phyloP scores from a whole-genome alignment of 805 yeast genomes.

The Candida silvatica region DNA sequence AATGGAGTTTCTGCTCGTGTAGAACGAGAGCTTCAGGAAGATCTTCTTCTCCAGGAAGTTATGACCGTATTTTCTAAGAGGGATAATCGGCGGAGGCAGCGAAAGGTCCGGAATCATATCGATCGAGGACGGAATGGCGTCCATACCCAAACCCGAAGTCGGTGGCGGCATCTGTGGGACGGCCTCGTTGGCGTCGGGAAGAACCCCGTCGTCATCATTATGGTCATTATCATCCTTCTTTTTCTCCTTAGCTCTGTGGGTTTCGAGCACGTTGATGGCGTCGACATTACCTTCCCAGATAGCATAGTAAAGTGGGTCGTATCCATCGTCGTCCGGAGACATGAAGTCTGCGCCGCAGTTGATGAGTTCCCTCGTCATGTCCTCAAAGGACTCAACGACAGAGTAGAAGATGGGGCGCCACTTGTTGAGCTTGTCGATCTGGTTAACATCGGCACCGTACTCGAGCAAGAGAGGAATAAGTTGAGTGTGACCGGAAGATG shows the following conservation, averaged over 20 bases:
- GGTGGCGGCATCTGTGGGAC: not conserved
- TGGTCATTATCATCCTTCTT: not conserved
- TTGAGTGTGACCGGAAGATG: conserved; percentile 70
- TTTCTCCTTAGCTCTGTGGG: conserved; percentile 3
- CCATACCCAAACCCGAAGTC: not conserved
- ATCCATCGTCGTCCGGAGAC: conserved; percentile 70
- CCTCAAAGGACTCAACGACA: conserved; percentile 72
- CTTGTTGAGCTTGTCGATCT: conserved; percentile 73
- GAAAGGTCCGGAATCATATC: conserved; percentile 86
- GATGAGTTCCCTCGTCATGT: conserved; percentile 63
- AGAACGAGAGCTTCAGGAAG: conserved; percentile 68
- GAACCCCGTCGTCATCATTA: not conserved
- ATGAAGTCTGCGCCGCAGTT: conserved; percentile 63
- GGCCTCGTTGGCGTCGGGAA: not conserved
- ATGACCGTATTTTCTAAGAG: conserved; percentile 90
- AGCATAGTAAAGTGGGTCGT: conserved; percentile 78
- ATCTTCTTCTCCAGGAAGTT: conserved; percentile 88
- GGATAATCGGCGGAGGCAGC: conserved; percentile 94
- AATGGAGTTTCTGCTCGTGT: conserved; percentile 36
- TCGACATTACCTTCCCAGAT: conserved; percentile 89
- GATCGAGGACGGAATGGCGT: conserved; percentile 13
- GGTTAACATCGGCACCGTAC: conserved; percentile 73
- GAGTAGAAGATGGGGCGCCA: conserved; percentile 95
- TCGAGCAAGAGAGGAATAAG: conserved; percentile 60
- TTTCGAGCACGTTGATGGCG: conserved; percentile 60